Evolutionary conservation across 768 basidiomycete species (phyloP).

Genomic region (Leccinum variicolor): DNA sequence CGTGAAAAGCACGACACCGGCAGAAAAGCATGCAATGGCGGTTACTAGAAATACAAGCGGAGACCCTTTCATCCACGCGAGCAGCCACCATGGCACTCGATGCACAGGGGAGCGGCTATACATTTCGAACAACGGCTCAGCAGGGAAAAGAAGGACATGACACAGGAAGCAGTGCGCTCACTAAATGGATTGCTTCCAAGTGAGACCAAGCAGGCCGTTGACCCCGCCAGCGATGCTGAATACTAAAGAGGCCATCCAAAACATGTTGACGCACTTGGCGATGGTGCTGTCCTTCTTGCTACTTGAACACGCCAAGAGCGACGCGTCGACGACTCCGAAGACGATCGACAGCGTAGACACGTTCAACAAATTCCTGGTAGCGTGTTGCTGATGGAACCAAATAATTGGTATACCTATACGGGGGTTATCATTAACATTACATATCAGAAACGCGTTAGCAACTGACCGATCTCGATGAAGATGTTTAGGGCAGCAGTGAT

Average conservation of each 20-base stretch:
- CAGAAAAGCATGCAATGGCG: conserved; percentile 78
- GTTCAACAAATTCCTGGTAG: conserved; percentile 43
- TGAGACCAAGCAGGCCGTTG: conserved; percentile 48
- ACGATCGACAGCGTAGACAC: conserved; percentile 54
- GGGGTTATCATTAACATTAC: neutral
- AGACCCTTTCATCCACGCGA: conserved; percentile 81
- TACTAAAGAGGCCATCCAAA: conserved; percentile 52
- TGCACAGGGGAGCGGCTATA: conserved; percentile 46
- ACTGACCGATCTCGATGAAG: conserved; percentile 51
- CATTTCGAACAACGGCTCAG: neutral
- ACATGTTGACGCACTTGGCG: conserved; percentile 42
- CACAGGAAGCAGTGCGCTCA: conserved; percentile 22
- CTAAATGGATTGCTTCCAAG: conserved; percentile 57
- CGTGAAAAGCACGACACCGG: conserved; percentile 71
- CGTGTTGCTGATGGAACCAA: conserved; percentile 50
- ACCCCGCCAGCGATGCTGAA: conserved; percentile 53
- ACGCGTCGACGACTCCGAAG: conserved; percentile 50
- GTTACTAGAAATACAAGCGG: conserved; percentile 80
- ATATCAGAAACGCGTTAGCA: neutral
- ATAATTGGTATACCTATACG: conserved; percentile 50
- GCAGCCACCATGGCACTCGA: conserved; percentile 53
- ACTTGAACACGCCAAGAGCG: conserved; percentile 44
- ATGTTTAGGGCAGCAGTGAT: conserved; percentile 43
- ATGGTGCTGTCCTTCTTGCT: conserved; percentile 28
- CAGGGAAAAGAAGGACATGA: neutral